Base-by-base conservation (phyloP, 2,329 filamentous ascomycete genomes). In the Colletotrichum sp. region DNA sequence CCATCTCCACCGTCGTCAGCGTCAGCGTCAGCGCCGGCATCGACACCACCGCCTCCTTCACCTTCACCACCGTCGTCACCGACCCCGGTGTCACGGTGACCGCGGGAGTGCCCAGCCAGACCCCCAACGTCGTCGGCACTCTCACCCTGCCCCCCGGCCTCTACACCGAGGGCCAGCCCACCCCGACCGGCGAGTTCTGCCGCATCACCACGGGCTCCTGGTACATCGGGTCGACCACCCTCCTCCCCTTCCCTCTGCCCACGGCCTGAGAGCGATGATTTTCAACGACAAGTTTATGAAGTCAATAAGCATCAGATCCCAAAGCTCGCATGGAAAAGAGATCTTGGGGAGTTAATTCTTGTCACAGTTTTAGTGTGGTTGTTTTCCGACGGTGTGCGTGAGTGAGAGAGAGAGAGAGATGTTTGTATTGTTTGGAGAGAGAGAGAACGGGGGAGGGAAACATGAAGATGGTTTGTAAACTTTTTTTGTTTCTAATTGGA, bases 91-190 rank as follows among this genome's bases (percentile, higher is more conserved):
- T 68, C 30, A 68, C 49, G 28, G 21, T 8, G 4, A 44, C 36
- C 44, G 8, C 65, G 28, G 39, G 18, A 34, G 52, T 49, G 24
- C 39, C 49, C 26, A 59, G 24, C 60, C 69, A n/a, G 10, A 44
- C 71, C 15, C 52, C 71, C 24, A 69, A 52, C 49, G 39, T 75
- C 9, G 39, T 8, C 4, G 49, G 66, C 21, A 76, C 71, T 24
- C 57, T 76, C 49, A 74, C 60, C 15, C 65, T 76, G n/a, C 57
- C 70, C 18, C 74, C 74, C 9, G 74, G 74, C 6, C 70, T 76
- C 12, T 70, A 74, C 59, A 76, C 74, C 39, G 67, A 44, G 16
- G 72, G 72, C 44, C 44, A 32, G 32, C 24, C 59, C 8, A 60
- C 64, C 18, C 70, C 71, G 26, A 55, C 60, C 8, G 64, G 70